phyloP scores from a whole-genome alignment of 306 rosid genomes.

The Adenanthera pavonina region DNA sequence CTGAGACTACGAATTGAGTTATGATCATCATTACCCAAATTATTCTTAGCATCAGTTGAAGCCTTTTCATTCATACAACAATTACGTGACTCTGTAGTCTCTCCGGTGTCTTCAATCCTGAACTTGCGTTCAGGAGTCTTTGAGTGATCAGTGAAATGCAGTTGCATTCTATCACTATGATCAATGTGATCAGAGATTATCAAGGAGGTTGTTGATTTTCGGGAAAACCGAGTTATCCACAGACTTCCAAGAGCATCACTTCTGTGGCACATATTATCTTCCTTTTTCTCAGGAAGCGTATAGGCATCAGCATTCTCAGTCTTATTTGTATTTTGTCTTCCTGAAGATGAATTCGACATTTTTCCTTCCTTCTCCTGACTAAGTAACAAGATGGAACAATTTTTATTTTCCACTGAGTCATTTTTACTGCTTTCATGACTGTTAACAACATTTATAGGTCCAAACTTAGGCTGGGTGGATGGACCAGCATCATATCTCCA shows the following conservation, averaged over 20 bases:
- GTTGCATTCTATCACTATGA: conserved; percentile 44
- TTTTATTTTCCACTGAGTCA: conserved; percentile 41
- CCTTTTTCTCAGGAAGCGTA: conserved; percentile 38
- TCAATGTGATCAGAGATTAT: conserved; percentile 36
- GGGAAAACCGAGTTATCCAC: conserved; percentile 70
- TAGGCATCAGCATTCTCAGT: conserved; percentile 45
- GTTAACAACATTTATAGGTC: conserved; percentile 40
- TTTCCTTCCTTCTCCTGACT: conserved; percentile 47
- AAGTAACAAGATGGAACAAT: conserved; percentile 33
- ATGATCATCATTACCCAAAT: conserved; percentile 43
- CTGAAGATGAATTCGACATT: conserved; percentile 47
- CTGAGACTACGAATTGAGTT: conserved; percentile 38
- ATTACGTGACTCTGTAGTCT: conserved; percentile 41
- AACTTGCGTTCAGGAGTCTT: conserved; percentile 38
- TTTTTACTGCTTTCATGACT: conserved; percentile 50
- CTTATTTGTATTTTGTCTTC: conserved; percentile 38
- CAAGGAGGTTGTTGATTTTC: conserved; percentile 48
- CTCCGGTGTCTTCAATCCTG: conserved; percentile 40
- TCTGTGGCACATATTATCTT: conserved; percentile 26
- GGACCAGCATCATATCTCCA: conserved; percentile 42
- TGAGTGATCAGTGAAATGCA: conserved; percentile 43
- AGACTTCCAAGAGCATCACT: conserved; percentile 49
- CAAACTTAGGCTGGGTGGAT: conserved; percentile 42
- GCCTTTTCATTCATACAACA: conserved; percentile 41
- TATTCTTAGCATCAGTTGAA: conserved; percentile 36